A percentile compares a stretch with the other conserved stretches of the same genome.
Conservation (phyloP, 2,329 filamentous ascomycete species). For the Domatiomyces catenatus region DNA sequence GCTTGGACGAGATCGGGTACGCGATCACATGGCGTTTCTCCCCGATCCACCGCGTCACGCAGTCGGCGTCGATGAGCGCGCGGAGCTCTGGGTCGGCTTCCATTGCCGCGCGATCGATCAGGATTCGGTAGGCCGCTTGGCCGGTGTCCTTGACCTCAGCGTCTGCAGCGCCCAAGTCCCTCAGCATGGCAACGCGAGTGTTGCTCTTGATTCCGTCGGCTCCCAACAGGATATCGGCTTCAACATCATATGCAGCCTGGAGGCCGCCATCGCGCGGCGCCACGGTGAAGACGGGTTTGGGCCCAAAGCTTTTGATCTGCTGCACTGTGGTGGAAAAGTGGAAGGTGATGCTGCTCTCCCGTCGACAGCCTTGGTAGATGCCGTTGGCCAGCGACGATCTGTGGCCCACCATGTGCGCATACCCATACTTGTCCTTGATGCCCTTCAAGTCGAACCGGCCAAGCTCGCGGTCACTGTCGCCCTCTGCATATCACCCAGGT, state of each 20-base stretch:
- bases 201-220: slow-evolving; percentile 41
- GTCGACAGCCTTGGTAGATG: slow-evolving; percentile 55
- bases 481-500: slow-evolving; percentile 27
- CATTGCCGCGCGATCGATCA: slow-evolving; percentile 34
- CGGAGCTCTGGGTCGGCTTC: slow-evolving; percentile 36
- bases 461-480: slow-evolving; percentile 52
- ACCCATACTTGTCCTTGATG: slow-evolving; percentile 52
- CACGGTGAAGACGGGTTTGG: slow-evolving; percentile 45
- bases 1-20: slow-evolving; percentile 47
- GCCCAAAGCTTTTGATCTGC: slow-evolving; percentile 42
- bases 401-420: slow-evolving; percentile 68
- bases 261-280: slow-evolving; percentile 37
- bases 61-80: slow-evolving; percentile 40
- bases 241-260: slow-evolving; percentile 32
- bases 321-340: slow-evolving; percentile 46
- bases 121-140: slow-evolving; percentile 40
- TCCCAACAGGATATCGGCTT: slow-evolving; percentile 37
- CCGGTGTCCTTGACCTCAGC: slow-evolving; percentile 34
- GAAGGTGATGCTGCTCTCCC: slow-evolving; percentile 48
- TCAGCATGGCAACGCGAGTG: slow-evolving; percentile 30
- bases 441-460: slow-evolving; percentile 55
- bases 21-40: slow-evolving; percentile 52
- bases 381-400: slow-evolving; percentile 54
- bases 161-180: slow-evolving; percentile 21
- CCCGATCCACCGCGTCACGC: slow-evolving; percentile 50